Evolutionary conservation across 805 yeast species (phyloP), one percentile per base, ranked within the genome.

Genomic region (Candida boleticola): DNA sequence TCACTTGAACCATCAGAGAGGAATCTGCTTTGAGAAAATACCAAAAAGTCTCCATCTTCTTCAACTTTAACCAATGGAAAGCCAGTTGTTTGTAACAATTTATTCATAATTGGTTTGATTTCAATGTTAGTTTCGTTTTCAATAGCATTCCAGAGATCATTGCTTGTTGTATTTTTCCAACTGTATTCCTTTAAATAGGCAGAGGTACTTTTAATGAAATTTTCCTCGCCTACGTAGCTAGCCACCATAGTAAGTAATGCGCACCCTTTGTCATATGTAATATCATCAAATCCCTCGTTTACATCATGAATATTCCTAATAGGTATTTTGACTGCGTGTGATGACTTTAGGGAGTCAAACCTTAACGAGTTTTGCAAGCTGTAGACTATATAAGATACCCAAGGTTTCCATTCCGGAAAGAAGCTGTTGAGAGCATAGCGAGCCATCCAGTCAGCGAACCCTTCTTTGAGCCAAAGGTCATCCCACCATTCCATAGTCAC

Each of bases 81-180:
- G 5, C 95, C 95, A 45, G 84, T 77, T 54, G 83, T 78, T 53
- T 80, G 79, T 43, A 89, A 85, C 95, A 95, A 86, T 45, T 79
- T 76, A 54, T 80, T 79, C 93, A 86, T 86, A 32, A 83, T 85
- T 44, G 68, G 63, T 42, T 76, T 79, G 36, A 86, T 89, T 54
- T 85, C 84, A 54, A 83, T 71, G 21, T 90, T 90, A 42, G 85
- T 75, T 22, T 77, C 89, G 22, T 77, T 82, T 34, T 83, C 65
- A 46, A 86, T 69, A 27, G 89, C 80, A 49, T 72, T 77, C 95
- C 95, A 86, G 54, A 86, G 72, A 58, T 85, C 92, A 37, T 78
- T 73, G 30, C 95, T 85, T 49, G 76, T 67, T 29, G 95, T 86
- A 63, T 86, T 86, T 33, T 87, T 84, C 71, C 83, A 86, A 52